Evolutionary conservation across 345 rosid species (phyloP).

Genomic region (Aegle marmelos): DNA sequence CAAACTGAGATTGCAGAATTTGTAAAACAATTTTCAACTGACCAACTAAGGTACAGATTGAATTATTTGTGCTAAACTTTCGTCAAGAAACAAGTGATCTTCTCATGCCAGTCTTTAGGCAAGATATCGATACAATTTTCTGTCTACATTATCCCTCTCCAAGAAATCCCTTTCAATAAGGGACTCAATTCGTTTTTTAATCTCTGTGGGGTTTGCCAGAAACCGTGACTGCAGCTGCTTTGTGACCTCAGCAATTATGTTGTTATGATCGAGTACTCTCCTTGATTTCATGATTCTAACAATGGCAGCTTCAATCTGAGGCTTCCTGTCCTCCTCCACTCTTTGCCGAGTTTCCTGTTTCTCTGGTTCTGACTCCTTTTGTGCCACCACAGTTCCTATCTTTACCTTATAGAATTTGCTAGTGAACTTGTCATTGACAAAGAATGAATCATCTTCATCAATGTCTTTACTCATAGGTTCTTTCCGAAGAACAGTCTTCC

Average conservation of each 20-base stretch:
- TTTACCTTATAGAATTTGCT: conserved; percentile 96
- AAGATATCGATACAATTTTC: conserved; percentile 90
- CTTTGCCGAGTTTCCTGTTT: conserved; percentile 97
- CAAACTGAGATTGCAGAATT: conserved; percentile 5
- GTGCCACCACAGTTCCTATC: conserved; percentile 98
- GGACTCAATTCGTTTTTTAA: conserved; percentile 95
- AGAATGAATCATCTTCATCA: conserved; percentile 78
- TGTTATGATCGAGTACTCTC: conserved; percentile 92
- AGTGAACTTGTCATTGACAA: conserved; percentile 84
- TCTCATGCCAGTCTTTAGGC: conserved; percentile 45
- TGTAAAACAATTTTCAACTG: conserved; percentile 24
- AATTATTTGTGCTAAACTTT: conserved; percentile 18
- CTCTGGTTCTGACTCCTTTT: conserved; percentile 96
- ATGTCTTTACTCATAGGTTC: conserved; percentile 99
- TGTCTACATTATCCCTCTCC: conserved; percentile 85
- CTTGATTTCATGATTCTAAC: conserved; percentile 99
- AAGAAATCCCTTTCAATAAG: conserved; percentile 95
- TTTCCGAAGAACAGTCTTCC: conserved; percentile 88
- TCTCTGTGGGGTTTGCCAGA: conserved; percentile 91
- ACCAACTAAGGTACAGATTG: conserved; percentile 28
- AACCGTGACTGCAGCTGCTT: conserved; percentile 96
- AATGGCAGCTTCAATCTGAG: conserved; percentile 96
- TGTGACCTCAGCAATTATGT: conserved; percentile 85
- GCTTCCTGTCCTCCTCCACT: conserved; percentile 98
- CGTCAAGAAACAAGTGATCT: conserved; percentile 17